phyloP scores from a whole-genome alignment of 768 basidiomycete species.

The Macrolepiota dolichaula region DNA sequence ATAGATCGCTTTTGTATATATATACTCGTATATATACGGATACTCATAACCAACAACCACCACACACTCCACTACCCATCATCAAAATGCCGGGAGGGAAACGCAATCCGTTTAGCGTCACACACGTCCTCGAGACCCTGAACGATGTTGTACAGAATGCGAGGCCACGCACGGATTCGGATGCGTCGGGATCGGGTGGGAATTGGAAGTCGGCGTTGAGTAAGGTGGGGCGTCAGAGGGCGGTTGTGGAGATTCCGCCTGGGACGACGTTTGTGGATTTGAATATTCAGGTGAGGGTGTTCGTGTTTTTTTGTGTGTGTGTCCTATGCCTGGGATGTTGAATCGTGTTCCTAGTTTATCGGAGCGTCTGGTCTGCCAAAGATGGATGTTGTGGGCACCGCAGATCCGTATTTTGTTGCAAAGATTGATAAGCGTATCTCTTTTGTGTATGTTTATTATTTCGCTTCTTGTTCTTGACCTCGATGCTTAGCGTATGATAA shows the following conservation, averaged over 20 bases:
- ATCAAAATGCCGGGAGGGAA: constrained; percentile 6
- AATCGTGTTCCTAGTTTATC: constrained; percentile 49
- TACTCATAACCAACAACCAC: neutral
- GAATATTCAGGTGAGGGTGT: constrained; percentile 45
- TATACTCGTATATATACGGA: neutral
- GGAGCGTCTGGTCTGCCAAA: constrained; percentile 66
- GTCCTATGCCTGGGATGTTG: neutral
- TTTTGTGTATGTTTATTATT: constrained; percentile 50
- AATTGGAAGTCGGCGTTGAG: neutral
- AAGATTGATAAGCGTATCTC: constrained; percentile 60
- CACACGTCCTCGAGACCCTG: constrained; percentile 12
- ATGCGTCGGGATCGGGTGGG: constrained; percentile 17
- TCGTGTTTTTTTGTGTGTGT: neutral
- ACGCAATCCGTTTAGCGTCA: constrained; percentile 9
- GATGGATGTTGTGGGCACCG: constrained; percentile 62
- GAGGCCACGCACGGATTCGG: constrained; percentile 23
- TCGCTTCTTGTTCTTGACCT: neutral
- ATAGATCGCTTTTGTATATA: neutral
- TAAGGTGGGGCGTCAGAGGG: constrained; percentile 20
- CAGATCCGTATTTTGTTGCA: constrained; percentile 74
- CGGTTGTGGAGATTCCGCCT: constrained; percentile 20
- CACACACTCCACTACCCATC: neutral
- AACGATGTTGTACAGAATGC: constrained; percentile 23
- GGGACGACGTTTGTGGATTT: constrained; percentile 50
- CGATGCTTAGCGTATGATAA: neutral